Conservation (phyloP, 257 asterid species). For the Lavandula angustifolia region DNA sequence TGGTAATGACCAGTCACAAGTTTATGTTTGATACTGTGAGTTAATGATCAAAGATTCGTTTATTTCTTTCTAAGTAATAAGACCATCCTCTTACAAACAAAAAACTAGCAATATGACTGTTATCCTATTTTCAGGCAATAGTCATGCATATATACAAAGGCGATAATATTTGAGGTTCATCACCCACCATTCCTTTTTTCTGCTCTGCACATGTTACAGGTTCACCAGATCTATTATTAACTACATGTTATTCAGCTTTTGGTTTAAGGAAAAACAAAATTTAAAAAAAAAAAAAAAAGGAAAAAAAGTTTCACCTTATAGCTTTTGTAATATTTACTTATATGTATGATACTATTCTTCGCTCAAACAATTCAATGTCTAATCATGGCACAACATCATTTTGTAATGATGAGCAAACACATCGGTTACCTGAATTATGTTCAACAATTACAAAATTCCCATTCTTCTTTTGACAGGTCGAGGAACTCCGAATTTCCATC, state of each 20-base stretch:
- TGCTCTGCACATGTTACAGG: background rate
- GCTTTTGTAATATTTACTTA: background rate
- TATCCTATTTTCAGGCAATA: background rate
- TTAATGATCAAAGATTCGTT: background rate
- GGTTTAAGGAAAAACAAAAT: background rate
- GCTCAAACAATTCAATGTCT: background rate
- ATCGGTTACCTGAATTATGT: slow-evolving; percentile 44
- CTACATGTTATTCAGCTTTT: background rate
- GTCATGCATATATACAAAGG: background rate
- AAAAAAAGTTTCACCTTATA: background rate
- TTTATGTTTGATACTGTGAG: background rate
- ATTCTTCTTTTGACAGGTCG: slow-evolving; percentile 80
- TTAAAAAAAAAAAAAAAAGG: no score
- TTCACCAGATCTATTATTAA: background rate
- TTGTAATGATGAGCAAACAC: background rate
- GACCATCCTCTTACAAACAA: background rate
- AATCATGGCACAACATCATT: background rate
- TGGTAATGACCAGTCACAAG: background rate
- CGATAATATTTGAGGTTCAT: background rate
- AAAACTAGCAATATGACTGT: background rate
- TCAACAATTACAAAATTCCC: slow-evolving; percentile 65
- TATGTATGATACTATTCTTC: background rate
- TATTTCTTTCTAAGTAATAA: no score
- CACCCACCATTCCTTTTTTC: background rate
- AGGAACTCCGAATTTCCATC: slow-evolving; percentile 65